A percentile compares a stretch with the other conserved stretches of the same genome.
Evolutionary conservation across 345 rosid genomes (phyloP).

Genomic region (Gossypium herbaceum): DNA sequence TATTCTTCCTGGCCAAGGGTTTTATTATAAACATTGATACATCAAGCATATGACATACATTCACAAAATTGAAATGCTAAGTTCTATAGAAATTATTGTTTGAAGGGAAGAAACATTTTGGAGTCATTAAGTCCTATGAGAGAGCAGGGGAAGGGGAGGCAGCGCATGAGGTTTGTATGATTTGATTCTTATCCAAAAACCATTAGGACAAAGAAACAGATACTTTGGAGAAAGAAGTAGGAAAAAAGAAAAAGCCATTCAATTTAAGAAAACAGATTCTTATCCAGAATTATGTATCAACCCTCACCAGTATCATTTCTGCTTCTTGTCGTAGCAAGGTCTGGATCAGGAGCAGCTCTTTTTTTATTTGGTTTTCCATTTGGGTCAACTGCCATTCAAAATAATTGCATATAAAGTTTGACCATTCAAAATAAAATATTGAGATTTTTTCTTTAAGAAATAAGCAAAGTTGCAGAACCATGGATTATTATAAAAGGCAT

Average conservation of each 20-base stretch:
- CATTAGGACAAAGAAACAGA: neutral
- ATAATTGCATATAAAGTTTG: neutral
- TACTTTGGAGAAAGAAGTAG: neutral
- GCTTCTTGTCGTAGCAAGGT: constrained; percentile 18
- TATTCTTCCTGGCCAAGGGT: neutral
- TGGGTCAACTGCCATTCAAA: constrained; percentile 19
- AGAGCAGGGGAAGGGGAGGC: neutral
- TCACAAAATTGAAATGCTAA: neutral
- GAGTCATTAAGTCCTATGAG: neutral
- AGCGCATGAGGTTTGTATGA: neutral
- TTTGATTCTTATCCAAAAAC: constrained; percentile 3
- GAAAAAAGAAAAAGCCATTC: neutral
- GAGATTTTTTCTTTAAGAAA: neutral
- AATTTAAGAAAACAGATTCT: too few species aligned
- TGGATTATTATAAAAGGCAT: neutral
- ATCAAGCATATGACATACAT: neutral
- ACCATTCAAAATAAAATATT: neutral
- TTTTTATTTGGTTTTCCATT: constrained; percentile 32
- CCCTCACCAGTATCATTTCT: constrained; percentile 25
- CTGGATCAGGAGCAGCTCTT: constrained; percentile 37
- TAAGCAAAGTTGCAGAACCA: neutral
- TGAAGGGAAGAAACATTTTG: neutral
- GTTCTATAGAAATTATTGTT: neutral
- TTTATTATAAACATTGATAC: neutral
- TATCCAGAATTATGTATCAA: constrained; percentile 3